Base-by-base conservation (phyloP, 192 early-diverging fungal genomes). In the Ramicandelaber brevisporus region DNA sequence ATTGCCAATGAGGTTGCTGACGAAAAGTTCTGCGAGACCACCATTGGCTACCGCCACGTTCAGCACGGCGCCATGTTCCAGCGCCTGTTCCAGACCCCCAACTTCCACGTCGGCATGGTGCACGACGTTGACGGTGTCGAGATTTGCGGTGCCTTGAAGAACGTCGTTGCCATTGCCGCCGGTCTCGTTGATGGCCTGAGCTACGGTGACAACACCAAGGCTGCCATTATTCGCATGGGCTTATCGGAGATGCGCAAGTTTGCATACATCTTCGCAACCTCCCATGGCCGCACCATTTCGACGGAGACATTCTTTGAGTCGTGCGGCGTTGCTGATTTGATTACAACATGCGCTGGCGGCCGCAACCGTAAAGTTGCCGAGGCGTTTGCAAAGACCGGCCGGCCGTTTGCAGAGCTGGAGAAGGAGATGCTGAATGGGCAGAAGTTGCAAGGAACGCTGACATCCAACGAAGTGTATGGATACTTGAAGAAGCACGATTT, bases 121-220 rank as follows among this genome's bases (percentile, higher is more conserved):
- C 41, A 68, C 27, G 92, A 98, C 44, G 72, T 82, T 1, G 62
- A 73, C 36, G 92, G 85, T 30, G 85, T 90, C 17, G 86, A 98
- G 59, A 59, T 98, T 18, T 98, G 87, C 53, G 92, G 92, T 24
- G 92, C 92, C 5, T 51, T 98, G 19, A 98, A 98, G 59, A 97
- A 97, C 63, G 70, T 97, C 9, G 71, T 97, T n/a, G 92, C 92
- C 10, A 69, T 98, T 30, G 92, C 75, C 12, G 92, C 84, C 19
- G 92, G 92, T 28, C 62, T 93, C 31, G 70, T 87, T 27, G 88
- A 98, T 51, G 88, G 92, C 11, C 60, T 93, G 31, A 77, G 78
- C 4, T 53, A 71, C 19, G 92, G 88, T 21, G 78, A 86, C 48
- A 97, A 97, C 57, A 78, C 92, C 11, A 93, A 97, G 57, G 92